Evolutionary conservation across 805 yeast species (phyloP).

Genomic region (Wickerhamomyces chambardii): DNA sequence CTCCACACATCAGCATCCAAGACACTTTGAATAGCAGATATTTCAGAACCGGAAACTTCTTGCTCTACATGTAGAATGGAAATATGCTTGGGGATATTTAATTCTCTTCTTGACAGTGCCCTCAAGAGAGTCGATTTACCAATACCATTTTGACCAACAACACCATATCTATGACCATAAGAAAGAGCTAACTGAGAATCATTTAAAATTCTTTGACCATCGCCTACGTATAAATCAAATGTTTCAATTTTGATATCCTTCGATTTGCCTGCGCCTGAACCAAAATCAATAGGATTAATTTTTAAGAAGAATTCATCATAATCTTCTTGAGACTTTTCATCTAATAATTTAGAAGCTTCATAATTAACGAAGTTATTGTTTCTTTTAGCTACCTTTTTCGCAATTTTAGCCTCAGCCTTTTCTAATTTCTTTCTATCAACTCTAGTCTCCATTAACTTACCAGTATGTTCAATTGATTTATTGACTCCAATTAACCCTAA

Average conservation of each 20-base stretch:
- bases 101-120: constrained; percentile 90
- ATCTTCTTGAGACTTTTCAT: constrained; percentile 54
- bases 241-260: constrained; percentile 92
- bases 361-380: constrained; percentile 76
- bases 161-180: constrained; percentile 91
- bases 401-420: constrained; percentile 95
- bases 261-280: constrained; percentile 89
- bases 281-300: constrained; percentile 90
- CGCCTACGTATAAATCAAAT: constrained; percentile 92
- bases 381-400: constrained; percentile 89
- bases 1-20: constrained; percentile 99
- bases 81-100: constrained; percentile 90
- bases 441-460: constrained; percentile 84
- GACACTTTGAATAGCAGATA: constrained; percentile 88
- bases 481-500: constrained; percentile 71
- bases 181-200: constrained; percentile 84
- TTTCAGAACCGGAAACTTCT: constrained; percentile 92
- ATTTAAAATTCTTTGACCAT: constrained; percentile 85
- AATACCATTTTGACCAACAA: constrained; percentile 98
- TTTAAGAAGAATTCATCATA: constrained; percentile 93
- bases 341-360: constrained; percentile 88
- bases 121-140: constrained; percentile 93
- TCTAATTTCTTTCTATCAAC: constrained; percentile 96
- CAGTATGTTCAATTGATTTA: constrained; percentile 83
- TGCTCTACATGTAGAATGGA: constrained; percentile 96